phyloP scores from a whole-genome alignment of 2,329 filamentous ascomycete species.

The Botryotinia globosa region DNA sequence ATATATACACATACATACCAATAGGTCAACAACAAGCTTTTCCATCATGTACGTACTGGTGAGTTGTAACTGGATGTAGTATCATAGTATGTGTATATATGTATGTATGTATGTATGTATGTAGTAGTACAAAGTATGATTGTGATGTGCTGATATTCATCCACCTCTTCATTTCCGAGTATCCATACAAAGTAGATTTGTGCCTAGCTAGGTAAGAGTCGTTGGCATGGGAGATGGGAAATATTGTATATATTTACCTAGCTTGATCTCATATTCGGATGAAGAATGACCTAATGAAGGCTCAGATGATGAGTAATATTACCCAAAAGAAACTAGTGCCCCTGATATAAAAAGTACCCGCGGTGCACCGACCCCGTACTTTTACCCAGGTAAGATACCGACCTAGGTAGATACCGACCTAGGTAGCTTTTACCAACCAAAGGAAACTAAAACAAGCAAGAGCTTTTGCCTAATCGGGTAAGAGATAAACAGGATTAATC shows the following conservation, averaged over 20 bases:
- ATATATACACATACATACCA: no score
- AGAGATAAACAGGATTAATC: background rate
- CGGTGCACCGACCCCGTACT: background rate
- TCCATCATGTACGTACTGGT: background rate
- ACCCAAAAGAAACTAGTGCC: rapidly evolving
- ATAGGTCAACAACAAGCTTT: background rate
- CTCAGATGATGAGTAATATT: background rate
- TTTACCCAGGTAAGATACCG: no score
- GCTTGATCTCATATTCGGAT: no score
- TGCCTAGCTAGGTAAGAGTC: background rate
- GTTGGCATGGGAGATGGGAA: background rate
- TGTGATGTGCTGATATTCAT: slow-evolving; percentile 11
- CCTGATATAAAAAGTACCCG: background rate
- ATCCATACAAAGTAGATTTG: slow-evolving; percentile 1
- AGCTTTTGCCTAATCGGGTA: background rate
- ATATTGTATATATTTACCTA: no score
- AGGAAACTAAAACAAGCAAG: background rate
- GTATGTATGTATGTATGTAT: no score
- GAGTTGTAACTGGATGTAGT: background rate
- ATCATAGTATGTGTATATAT: no score
- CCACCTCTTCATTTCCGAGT: slow-evolving; percentile 14
- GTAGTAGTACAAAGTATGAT: background rate
- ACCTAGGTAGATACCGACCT: no score
- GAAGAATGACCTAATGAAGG: background rate
- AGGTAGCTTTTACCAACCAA: background rate